These are phyloP conservation scores for Russula sp. DNA, from an alignment of 768 basidiomycete species.

Conservation along the genomic window DNA sequence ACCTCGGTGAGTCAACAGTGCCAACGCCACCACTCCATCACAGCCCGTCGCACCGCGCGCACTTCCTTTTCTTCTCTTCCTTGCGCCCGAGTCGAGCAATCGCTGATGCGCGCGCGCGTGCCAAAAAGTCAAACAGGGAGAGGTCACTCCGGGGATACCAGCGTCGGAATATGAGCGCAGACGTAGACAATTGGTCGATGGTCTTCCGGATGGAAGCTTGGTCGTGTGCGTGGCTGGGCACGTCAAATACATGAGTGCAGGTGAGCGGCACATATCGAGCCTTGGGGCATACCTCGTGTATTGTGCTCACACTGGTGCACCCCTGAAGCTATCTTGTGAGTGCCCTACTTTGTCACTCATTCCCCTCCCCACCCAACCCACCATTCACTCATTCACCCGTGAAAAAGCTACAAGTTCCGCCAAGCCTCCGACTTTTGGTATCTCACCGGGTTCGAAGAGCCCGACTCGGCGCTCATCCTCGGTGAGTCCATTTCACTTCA, in stretches of 20 bases:
- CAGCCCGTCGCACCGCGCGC: no score
- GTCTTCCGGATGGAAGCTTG: constrained; percentile 42
- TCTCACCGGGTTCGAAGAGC: constrained; percentile 93
- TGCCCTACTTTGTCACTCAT: not conserved
- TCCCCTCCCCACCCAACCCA: not conserved
- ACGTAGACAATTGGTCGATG: constrained; percentile 41
- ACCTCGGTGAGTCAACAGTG: constrained; percentile 38
- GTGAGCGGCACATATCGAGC: constrained; percentile 12
- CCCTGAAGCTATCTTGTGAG: constrained; percentile 28
- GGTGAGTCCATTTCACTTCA: constrained; percentile 43
- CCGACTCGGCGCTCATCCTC: constrained; percentile 83
- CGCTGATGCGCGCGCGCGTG: not conserved
- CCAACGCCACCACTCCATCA: not conserved
- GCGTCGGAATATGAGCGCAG: constrained; percentile 45
- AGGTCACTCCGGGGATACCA: constrained; percentile 47
- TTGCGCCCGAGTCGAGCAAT: not conserved
- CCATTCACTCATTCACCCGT: not conserved
- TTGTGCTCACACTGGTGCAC: not conserved
- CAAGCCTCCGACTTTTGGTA: constrained; percentile 95
- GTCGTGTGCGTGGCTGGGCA: constrained; percentile 47
- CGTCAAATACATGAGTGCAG: constrained; percentile 44
- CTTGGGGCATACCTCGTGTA: not conserved
- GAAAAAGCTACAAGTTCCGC: constrained; percentile 86
- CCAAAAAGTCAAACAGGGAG: constrained; percentile 33
- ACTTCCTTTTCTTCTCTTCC: not conserved